Evolutionary conservation across 2,329 filamentous ascomycete genomes (phyloP).

Genomic region (Microdochium trichocladiopsis): DNA sequence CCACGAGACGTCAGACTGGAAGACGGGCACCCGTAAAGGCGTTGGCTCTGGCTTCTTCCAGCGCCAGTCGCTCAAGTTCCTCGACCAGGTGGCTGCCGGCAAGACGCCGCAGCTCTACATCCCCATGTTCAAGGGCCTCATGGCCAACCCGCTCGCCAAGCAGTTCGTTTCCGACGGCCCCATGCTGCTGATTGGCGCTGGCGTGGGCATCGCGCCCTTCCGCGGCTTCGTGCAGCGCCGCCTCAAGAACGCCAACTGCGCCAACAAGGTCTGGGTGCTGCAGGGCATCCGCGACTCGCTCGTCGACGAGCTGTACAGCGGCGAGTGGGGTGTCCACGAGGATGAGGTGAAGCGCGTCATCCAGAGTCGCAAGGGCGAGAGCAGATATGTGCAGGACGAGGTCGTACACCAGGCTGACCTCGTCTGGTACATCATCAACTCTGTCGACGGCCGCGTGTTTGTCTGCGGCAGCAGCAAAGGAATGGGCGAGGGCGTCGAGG

Average conservation of each 20-base stretch:
- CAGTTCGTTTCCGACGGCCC: conserved; percentile 91
- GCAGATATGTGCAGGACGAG: conserved; percentile 94
- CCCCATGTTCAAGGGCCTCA: conserved; percentile 97
- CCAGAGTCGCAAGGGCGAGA: conserved; percentile 67
- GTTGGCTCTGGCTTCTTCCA: conserved; percentile 93
- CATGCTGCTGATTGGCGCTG: conserved; percentile 95
- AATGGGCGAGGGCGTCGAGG: conserved; percentile 95
- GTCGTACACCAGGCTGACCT: conserved; percentile 85
- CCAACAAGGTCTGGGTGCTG: conserved; percentile 29
- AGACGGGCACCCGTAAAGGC: conserved; percentile 64
- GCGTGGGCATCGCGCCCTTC: conserved; percentile 95
- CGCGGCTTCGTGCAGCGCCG: conserved; percentile 88
- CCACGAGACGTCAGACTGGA: conserved; percentile 80
- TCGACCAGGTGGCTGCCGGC: conserved; percentile 56
- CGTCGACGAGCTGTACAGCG: conserved; percentile 92
- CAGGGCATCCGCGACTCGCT: conserved; percentile 58
- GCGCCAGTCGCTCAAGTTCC: conserved; percentile 67
- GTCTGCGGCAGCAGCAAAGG: conserved; percentile 93
- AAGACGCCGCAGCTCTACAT: conserved; percentile 59
- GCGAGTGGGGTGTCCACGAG: conserved; percentile 93
- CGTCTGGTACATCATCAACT: conserved; percentile 98
- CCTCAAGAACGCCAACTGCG: conserved; percentile 27
- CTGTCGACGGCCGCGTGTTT: conserved; percentile 91
- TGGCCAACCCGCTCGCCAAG: conserved; percentile 91
- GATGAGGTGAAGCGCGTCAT: conserved; percentile 78